These are phyloP conservation scores for Talaromyces sp. DNA, from an alignment of 2,329 filamentous ascomycete species.

Conservation along the genomic window DNA sequence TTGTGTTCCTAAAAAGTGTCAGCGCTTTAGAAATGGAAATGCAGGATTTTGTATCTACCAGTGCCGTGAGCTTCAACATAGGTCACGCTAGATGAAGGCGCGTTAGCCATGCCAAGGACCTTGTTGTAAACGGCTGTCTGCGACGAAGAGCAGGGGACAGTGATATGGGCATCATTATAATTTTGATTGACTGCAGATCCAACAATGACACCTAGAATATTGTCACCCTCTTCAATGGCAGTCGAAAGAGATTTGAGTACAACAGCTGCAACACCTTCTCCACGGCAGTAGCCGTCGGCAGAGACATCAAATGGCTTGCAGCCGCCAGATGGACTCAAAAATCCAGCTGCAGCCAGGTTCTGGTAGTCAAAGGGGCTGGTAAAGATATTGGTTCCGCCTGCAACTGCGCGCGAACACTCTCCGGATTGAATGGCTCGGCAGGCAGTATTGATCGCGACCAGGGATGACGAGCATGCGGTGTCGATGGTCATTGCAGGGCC, in stretches of 20 bases:
- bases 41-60: conserved; percentile 1
- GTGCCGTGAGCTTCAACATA: conserved; percentile 39
- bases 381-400: conserved; percentile 21
- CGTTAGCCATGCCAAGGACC: conserved; percentile 2
- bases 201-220: conserved; percentile 34
- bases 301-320: conserved; percentile 44
- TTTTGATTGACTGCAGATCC: conserved; percentile 28
- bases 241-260: conserved; percentile 47
- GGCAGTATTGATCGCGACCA: conserved; percentile 33
- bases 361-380: conserved; percentile 22
- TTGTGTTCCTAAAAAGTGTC: conserved; percentile 12
- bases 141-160: conserved; percentile 5
- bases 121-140: conserved; percentile 1
- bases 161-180: conserved; percentile 10
- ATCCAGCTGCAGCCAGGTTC: conserved; percentile 28
- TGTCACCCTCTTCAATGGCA: conserved; percentile 43
- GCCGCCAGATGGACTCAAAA: conserved; percentile 47
- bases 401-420: conserved; percentile 23
- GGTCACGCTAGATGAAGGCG: conserved; percentile 4
- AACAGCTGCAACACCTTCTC: conserved; percentile 48
- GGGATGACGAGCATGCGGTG: conserved; percentile 43
- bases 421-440: conserved; percentile 25
- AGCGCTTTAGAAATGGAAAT: not conserved
- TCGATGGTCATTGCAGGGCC: conserved; percentile 43
- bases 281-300: conserved; percentile 48